These are phyloP conservation scores for Lithohypha guttulata DNA, from an alignment of 2,329 filamentous ascomycete species.

Conservation along the genomic window DNA sequence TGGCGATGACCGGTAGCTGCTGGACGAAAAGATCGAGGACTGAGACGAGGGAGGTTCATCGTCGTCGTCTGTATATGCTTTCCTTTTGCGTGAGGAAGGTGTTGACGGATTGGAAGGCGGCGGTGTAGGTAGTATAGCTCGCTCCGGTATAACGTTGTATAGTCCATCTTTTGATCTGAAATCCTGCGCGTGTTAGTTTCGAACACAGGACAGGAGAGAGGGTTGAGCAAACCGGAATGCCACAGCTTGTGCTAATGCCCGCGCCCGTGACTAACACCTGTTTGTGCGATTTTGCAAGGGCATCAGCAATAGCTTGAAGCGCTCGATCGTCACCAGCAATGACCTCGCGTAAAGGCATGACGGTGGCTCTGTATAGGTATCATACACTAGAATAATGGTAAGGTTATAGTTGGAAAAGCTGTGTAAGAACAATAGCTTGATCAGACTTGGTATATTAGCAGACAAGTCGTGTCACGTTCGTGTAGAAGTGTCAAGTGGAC, in stretches of 20 bases:
- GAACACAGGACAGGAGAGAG: not conserved
- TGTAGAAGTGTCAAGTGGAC: conserved; percentile 9
- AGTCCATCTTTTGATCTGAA: conserved; percentile 48
- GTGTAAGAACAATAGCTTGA: not conserved
- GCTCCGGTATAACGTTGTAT: conserved; percentile 58
- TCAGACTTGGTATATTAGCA: not conserved
- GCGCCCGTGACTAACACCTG: conserved; percentile 63
- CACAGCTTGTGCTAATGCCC: conserved; percentile 65
- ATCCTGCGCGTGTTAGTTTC: conserved; percentile 18
- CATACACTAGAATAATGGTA: not conserved
- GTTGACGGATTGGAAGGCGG: conserved; percentile 18
- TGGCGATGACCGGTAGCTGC: conserved; percentile 29
- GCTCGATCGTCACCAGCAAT: conserved; percentile 37
- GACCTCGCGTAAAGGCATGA: conserved; percentile 24
- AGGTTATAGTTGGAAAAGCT: not conserved
- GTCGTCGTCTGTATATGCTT: conserved; percentile 33
- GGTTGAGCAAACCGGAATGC: conserved; percentile 52
- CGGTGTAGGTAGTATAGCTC: conserved; percentile 30
- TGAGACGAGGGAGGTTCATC: conserved; percentile 35
- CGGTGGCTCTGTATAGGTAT: not conserved
- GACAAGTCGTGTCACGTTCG: conserved; percentile 16
- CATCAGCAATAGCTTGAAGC: conserved; percentile 56
- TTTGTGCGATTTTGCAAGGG: conserved; percentile 54
- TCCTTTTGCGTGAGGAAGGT: conserved; percentile 11
- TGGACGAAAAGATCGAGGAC: conserved; percentile 28